A percentile compares a stretch with the other conserved stretches of the same genome.
Evolutionary conservation across 345 rosid species (phyloP).

Genomic region (Eucalyptus grandis): DNA sequence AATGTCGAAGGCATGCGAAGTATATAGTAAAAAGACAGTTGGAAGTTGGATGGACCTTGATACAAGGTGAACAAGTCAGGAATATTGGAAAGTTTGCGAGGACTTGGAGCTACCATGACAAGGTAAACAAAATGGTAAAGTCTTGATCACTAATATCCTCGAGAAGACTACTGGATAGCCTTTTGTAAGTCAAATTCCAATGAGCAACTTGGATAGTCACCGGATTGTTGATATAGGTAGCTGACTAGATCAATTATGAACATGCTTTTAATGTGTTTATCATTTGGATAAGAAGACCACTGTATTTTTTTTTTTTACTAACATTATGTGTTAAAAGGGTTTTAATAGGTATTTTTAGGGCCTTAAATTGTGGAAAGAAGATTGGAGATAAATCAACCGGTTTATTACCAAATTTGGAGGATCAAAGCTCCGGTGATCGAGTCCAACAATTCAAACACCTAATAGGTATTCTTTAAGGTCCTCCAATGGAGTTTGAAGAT

Average conservation of each 20-base stretch:
- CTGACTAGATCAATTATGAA: background rate
- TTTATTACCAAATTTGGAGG: background rate
- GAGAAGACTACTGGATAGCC: background rate
- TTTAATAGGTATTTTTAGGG: background rate
- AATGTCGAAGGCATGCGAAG: background rate
- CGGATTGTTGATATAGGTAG: too few relatives aligned
- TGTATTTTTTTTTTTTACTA: background rate
- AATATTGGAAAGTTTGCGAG: too few relatives aligned
- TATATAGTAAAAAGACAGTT: background rate
- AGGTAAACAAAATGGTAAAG: background rate
- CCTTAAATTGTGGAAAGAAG: background rate
- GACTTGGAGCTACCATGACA: background rate
- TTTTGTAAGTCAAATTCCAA: background rate
- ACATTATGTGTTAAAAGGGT: background rate
- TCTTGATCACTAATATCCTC: background rate
- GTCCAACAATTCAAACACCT: too few relatives aligned
- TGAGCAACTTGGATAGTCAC: background rate
- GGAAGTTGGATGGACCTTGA: background rate
- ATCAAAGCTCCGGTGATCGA: background rate
- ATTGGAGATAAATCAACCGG: background rate
- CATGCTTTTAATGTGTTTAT: background rate
- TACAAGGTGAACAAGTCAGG: background rate
- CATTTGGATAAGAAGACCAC: background rate
- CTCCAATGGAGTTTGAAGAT: background rate
- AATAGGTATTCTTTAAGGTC: background rate